Evolutionary conservation across 352 stramenopile genomes (phyloP).

Genomic region (Globisporangium parvum): DNA sequence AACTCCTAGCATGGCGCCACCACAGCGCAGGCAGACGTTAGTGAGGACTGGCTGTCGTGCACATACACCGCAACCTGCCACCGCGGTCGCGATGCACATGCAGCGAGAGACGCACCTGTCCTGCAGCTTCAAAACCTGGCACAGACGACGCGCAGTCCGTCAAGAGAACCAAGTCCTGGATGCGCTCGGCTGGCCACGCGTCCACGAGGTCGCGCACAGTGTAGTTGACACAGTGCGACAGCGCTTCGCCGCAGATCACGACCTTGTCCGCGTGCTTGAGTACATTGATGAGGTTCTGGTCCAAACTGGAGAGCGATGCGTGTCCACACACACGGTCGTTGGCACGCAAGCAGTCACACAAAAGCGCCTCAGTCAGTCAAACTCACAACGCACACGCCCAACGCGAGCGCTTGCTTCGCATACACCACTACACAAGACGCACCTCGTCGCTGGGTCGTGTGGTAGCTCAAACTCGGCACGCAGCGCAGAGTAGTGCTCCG

Average conservation of each 20-base stretch:
- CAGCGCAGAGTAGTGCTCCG: slow-evolving; percentile 95
- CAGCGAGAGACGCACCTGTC: slow-evolving; percentile 30
- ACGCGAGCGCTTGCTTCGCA: not conserved
- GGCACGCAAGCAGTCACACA: not conserved
- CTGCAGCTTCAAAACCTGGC: slow-evolving; percentile 59
- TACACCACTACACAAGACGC: not conserved
- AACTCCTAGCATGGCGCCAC: slow-evolving; percentile 29
- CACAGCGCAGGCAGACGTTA: not conserved
- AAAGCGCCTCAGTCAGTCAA: not conserved
- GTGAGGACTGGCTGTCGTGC: not conserved
- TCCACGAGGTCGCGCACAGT: slow-evolving; percentile 90
- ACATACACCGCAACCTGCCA: too few relatives aligned
- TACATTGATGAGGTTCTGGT: slow-evolving; percentile 77
- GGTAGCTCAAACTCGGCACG: slow-evolving; percentile 90
- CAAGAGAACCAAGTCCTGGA: slow-evolving; percentile 65
- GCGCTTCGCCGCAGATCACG: slow-evolving; percentile 91
- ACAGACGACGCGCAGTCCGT: slow-evolving; percentile 73
- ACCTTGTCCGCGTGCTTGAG: slow-evolving; percentile 86
- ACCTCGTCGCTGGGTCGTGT: slow-evolving; percentile 62
- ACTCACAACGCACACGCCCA: not conserved
- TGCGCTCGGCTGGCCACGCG: slow-evolving; percentile 72
- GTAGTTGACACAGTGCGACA: slow-evolving; percentile 97
- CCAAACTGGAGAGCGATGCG: slow-evolving; percentile 45
- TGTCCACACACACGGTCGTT: not conserved
- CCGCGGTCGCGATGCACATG: too few relatives aligned